Evolutionary conservation across 441 rosid genomes (phyloP).

Genomic region (Gossypium gossypioides): DNA sequence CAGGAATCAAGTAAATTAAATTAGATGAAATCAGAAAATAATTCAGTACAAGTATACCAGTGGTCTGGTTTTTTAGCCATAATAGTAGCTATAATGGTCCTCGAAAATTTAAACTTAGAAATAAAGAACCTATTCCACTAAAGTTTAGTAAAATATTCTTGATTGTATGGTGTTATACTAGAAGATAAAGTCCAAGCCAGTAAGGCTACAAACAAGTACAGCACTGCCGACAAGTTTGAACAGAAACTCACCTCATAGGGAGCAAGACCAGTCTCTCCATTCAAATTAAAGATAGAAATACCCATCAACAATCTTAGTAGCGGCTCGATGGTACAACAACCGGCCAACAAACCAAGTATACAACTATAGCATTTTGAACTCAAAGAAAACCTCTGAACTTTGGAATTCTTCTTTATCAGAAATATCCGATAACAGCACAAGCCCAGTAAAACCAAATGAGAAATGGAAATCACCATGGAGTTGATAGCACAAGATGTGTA

Average conservation of each 20-base stretch:
- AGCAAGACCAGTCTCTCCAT: slow-evolving; percentile 45
- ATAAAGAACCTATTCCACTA: neutral
- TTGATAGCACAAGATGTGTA: slow-evolving; percentile 74
- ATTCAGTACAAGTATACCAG: neutral
- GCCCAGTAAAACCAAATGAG: slow-evolving; percentile 63
- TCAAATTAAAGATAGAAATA: slow-evolving; percentile 55
- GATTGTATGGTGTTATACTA: neutral
- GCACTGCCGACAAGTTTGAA: neutral
- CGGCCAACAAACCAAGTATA: slow-evolving; percentile 51
- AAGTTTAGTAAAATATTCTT: neutral
- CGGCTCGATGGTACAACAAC: slow-evolving; percentile 57
- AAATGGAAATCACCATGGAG: slow-evolving; percentile 53
- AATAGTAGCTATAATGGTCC: neutral
- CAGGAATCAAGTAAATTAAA: neutral
- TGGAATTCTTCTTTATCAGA: slow-evolving; percentile 39
- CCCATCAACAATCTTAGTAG: slow-evolving; percentile 51
- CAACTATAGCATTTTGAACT: slow-evolving; percentile 50
- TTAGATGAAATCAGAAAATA: neutral
- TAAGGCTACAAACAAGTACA: neutral
- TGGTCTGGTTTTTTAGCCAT: neutral
- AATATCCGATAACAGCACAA: slow-evolving; percentile 64
- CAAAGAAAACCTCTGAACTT: slow-evolving; percentile 51
- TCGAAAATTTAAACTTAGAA: neutral
- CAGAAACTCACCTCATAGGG: slow-evolving; percentile 66
- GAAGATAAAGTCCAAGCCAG: neutral